phyloP scores from a whole-genome alignment of 108 stramenopile genomes.

The Cyclostephanos invisitatus region DNA sequence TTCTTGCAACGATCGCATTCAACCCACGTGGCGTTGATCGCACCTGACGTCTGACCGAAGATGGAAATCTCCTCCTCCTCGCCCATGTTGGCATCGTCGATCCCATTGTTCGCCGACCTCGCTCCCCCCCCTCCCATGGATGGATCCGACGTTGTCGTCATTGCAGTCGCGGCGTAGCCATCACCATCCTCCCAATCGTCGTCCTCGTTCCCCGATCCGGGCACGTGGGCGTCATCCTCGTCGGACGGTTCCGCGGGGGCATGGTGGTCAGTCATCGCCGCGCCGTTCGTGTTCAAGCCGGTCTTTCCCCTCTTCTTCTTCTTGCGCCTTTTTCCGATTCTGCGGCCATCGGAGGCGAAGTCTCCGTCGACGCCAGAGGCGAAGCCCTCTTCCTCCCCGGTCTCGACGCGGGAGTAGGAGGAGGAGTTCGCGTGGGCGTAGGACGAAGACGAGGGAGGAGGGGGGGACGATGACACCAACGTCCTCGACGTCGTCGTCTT shows the following conservation, averaged over 20 bases:
- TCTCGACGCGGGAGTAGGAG: not conserved
- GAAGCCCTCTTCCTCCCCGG: not conserved
- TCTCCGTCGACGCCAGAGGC: constrained; percentile 22
- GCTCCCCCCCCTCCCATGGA: constrained; percentile 10
- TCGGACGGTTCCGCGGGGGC: too few relatives aligned
- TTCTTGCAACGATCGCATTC: constrained; percentile 92
- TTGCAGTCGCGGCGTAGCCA: constrained; percentile 5
- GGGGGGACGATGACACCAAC: not conserved
- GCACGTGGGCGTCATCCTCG: constrained; percentile 3
- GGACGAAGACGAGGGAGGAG: not conserved
- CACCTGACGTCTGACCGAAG: constrained; percentile 83
- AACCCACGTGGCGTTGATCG: constrained; percentile 86
- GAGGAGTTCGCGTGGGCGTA: not conserved
- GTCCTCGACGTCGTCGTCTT: not conserved
- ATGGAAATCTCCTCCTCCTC: constrained; percentile 80
- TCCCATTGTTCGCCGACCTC: not conserved
- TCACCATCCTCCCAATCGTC: constrained; percentile 4
- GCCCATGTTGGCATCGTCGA: constrained; percentile 26
- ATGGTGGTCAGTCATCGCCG: not conserved
- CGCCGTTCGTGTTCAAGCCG: not conserved
- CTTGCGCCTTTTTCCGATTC: constrained; percentile 41
- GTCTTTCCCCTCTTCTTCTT: constrained; percentile 37
- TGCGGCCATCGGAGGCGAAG: constrained; percentile 31
- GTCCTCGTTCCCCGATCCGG: constrained; percentile 30
- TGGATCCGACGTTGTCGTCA: not conserved